phyloP scores from a whole-genome alignment of 345 rosid genomes.

The Brassica carinata region DNA sequence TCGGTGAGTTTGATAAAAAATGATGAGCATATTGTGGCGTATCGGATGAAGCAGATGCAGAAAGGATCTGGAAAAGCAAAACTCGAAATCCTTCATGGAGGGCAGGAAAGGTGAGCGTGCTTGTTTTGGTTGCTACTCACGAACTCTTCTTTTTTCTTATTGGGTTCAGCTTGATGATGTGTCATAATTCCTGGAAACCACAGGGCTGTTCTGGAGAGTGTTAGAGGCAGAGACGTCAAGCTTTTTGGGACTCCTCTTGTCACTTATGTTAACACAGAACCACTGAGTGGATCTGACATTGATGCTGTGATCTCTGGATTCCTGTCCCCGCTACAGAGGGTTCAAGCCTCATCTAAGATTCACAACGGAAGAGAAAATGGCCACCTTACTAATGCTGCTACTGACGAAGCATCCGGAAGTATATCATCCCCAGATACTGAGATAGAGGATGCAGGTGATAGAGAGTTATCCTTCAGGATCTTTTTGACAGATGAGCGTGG shows the following conservation, averaged over 20 bases:
- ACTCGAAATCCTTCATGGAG: slow-evolving; percentile 69
- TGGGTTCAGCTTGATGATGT: slow-evolving; percentile 16
- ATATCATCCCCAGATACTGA: slow-evolving; percentile 46
- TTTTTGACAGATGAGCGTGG: slow-evolving; percentile 58
- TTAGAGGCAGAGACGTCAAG: slow-evolving; percentile 41
- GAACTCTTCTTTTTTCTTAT: slow-evolving; percentile 6
- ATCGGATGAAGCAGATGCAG: slow-evolving; percentile 51
- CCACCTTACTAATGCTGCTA: slow-evolving; percentile 24
- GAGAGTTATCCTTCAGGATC: slow-evolving; percentile 50
- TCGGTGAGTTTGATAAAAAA: slow-evolving; percentile 69
- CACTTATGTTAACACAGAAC: slow-evolving; percentile 57
- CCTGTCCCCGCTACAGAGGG: slow-evolving; percentile 61
- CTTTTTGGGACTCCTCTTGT: slow-evolving; percentile 79
- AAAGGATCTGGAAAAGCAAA: slow-evolving; percentile 60
- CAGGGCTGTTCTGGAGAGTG: slow-evolving; percentile 36
- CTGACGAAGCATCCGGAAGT: slow-evolving; percentile 27
- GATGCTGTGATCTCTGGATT: slow-evolving; percentile 54
- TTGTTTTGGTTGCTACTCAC: slow-evolving; percentile 20
- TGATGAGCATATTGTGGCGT: slow-evolving; percentile 89
- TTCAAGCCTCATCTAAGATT: slow-evolving; percentile 39
- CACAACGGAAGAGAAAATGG: slow-evolving; percentile 61
- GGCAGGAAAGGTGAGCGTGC: slow-evolving; percentile 61
- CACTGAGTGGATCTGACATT: slow-evolving; percentile 67
- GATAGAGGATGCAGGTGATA: slow-evolving; percentile 46
- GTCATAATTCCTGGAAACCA: slow-evolving; percentile 4